Evolutionary conservation across 495 filamentous ascomycete species (phyloP).

Genomic region (Paragyromitra xinjiangensis): DNA sequence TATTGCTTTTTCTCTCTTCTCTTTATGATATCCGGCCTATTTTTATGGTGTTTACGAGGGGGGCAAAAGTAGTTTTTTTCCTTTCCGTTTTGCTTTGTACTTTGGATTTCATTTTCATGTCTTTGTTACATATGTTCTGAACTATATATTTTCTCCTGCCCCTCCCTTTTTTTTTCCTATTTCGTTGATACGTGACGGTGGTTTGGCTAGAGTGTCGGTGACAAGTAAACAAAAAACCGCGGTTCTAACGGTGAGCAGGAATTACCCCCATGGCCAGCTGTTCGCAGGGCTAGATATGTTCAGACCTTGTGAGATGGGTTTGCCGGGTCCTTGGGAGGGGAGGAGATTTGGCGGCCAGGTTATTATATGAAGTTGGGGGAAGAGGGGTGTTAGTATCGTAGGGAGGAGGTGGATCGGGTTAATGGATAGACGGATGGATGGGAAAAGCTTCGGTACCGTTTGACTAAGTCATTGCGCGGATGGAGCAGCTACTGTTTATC

Average conservation of each 20-base stretch:
- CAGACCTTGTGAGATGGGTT: neutral
- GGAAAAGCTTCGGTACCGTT: neutral
- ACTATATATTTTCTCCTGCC: constrained; percentile 1
- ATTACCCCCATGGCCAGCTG: neutral
- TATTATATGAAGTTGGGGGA: neutral
- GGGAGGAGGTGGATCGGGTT: no score
- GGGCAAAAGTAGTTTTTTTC: constrained; percentile 16
- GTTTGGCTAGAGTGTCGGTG: neutral
- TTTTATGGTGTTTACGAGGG: neutral
- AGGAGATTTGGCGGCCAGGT: neutral
- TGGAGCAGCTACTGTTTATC: neutral
- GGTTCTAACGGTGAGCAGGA: constrained; percentile 9
- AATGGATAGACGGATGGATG: neutral
- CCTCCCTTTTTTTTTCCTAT: neutral
- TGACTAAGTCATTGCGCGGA: neutral
- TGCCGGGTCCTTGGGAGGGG: neutral
- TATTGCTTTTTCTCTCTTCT: constrained; percentile 1
- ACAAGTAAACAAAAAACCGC: neutral
- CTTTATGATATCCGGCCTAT: constrained; percentile 23
- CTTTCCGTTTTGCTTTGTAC: neutral
- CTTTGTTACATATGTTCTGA: constrained; percentile 16
- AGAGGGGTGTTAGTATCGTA: neutral
- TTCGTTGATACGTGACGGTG: neutral
- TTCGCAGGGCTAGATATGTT: neutral
- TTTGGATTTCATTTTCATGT: constrained; percentile 16